phyloP scores from a whole-genome alignment of 2,329 filamentous ascomycete genomes.

The Monosporascus sp. region DNA sequence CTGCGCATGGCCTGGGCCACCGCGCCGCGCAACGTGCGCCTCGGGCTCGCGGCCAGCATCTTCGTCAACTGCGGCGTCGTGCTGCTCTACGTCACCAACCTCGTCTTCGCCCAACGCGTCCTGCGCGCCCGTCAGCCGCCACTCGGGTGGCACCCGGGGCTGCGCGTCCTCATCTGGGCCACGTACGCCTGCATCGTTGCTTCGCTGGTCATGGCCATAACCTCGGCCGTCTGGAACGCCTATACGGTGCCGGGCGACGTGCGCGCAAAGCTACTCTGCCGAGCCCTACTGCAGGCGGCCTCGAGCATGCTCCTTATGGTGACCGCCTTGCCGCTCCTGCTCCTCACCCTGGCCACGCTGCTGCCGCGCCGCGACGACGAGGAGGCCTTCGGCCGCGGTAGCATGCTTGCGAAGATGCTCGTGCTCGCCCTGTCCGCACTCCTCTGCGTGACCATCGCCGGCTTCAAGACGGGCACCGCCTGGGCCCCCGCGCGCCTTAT shows the following conservation, averaged over 20 bases:
- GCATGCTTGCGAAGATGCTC: conserved; percentile 22
- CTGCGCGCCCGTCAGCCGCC: conserved; percentile 31
- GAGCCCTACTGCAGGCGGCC: conserved; percentile 23
- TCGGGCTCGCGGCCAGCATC: conserved; percentile 30
- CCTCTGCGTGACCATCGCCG: conserved; percentile 17
- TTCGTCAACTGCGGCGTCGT: conserved; percentile 32
- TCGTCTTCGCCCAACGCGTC: conserved; percentile 34
- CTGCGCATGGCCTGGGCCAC: conserved; percentile 32
- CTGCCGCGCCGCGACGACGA: conserved; percentile 17
- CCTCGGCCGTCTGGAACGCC: conserved; percentile 21
- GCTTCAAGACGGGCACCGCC: conserved; percentile 22
- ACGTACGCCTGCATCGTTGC: conserved; percentile 22
- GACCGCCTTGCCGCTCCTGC: conserved; percentile 20
- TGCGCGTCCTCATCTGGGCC: conserved; percentile 21
- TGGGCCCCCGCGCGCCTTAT: conserved; percentile 19
- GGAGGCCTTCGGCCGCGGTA: conserved; percentile 29
- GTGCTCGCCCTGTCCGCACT: conserved; percentile 19
- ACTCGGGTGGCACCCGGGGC: conserved; percentile 28
- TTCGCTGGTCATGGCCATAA: conserved; percentile 28
- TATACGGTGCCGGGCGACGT: conserved; percentile 19
- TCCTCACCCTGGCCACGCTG: conserved; percentile 20
- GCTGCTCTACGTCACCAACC: conserved; percentile 31
- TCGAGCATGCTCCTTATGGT: conserved; percentile 24
- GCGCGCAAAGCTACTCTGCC: conserved; percentile 9
- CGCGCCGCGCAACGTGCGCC: conserved; percentile 19